Conservation (phyloP, 306 rosid species). For the Vigna trinervia region DNA sequence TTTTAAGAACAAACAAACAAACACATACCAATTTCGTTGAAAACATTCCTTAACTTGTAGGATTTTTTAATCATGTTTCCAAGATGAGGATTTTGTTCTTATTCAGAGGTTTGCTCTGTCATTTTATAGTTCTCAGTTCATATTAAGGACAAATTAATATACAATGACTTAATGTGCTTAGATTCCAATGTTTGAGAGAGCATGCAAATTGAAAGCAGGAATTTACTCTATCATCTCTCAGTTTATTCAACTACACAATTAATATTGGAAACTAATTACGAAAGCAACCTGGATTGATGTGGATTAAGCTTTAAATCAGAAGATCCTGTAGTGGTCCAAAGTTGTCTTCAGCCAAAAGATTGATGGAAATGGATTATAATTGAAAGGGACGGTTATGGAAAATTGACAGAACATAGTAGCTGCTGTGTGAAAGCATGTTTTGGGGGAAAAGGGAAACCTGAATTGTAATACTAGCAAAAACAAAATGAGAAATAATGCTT, state of each 20-base stretch:
- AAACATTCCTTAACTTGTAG: not conserved
- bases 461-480: not conserved
- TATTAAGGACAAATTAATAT: not conserved
- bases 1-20: not conserved
- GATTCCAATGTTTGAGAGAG: not conserved
- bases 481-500: slow-evolving; percentile 5
- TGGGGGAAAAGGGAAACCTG: slow-evolving; percentile 25
- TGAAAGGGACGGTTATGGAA: slow-evolving; percentile 25
- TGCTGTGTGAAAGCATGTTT: slow-evolving; percentile 28
- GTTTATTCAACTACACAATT: not conserved
- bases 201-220: slow-evolving; percentile 1
- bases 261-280: not conserved
- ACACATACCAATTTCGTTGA: not conserved
- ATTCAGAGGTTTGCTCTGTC: slow-evolving; percentile 1
- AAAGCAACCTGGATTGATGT: not conserved
- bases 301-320: not conserved
- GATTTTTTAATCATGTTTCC: not conserved
- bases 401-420: slow-evolving; percentile 22
- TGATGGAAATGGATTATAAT: slow-evolving; percentile 8
- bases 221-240: not conserved
- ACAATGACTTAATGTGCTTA: not conserved
- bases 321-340: slow-evolving; percentile 39
- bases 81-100: not conserved
- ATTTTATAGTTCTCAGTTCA: not conserved
- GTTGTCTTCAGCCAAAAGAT: not conserved